Evolutionary conservation across 2,329 filamentous ascomycete species (phyloP).

Genomic region (Pseudocercospora fuligena): DNA sequence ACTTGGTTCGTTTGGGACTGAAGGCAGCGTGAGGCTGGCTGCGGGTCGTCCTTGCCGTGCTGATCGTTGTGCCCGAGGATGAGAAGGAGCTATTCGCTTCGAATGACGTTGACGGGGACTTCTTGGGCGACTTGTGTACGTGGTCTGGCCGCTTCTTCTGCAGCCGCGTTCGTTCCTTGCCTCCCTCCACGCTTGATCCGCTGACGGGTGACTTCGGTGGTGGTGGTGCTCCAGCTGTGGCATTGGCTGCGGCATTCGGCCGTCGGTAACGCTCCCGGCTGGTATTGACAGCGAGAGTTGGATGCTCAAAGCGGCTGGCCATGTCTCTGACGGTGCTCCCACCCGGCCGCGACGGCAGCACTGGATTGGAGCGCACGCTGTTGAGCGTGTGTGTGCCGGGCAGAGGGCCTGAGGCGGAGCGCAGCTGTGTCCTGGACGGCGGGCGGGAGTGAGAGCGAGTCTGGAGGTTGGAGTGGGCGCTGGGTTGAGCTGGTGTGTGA

Average conservation of each 20-base stretch:
- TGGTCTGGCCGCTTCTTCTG: constrained; percentile 37
- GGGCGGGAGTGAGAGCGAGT: background rate
- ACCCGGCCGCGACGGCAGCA: constrained; percentile 35
- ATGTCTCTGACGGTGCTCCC: constrained; percentile 70
- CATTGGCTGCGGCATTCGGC: constrained; percentile 26
- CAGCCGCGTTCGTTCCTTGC: constrained; percentile 34
- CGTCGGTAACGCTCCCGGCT: constrained; percentile 36
- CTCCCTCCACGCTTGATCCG: constrained; percentile 27
- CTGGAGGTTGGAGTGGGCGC: background rate
- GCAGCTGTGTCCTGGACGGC: constrained; percentile 15
- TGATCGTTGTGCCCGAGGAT: constrained; percentile 30
- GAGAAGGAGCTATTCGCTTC: constrained; percentile 36
- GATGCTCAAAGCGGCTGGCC: constrained; percentile 76
- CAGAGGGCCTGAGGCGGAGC: constrained; percentile 29
- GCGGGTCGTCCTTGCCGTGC: constrained; percentile 28
- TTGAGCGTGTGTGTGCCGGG: constrained; percentile 26
- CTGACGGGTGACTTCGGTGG: constrained; percentile 34
- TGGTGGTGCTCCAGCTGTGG: constrained; percentile 11
- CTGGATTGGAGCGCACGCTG: constrained; percentile 37
- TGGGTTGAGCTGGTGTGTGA: background rate
- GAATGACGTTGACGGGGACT: constrained; percentile 37
- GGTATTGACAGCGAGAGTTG: constrained; percentile 31
- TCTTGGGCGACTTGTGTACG: constrained; percentile 16
- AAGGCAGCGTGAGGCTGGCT: constrained; percentile 38
- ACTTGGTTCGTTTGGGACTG: constrained; percentile 30